Conservation (phyloP, 768 basidiomycete species). For the Naematelia encephala region DNA sequence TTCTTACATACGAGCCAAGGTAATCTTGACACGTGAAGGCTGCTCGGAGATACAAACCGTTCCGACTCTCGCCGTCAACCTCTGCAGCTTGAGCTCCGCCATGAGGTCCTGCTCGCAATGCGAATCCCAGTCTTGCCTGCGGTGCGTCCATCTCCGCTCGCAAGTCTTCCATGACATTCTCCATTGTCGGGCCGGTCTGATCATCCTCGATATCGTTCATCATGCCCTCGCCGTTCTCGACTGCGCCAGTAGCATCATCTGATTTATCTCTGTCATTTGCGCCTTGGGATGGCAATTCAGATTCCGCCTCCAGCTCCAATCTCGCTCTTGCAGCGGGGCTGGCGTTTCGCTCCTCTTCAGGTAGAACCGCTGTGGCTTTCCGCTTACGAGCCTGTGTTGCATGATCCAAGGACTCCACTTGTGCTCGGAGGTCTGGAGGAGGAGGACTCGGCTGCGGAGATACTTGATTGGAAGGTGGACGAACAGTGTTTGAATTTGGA, state of each 20-base stretch:
- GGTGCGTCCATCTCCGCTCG: not conserved
- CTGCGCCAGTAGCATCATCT: not conserved
- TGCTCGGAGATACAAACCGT: too few relatives aligned
- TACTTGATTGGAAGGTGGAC: not conserved
- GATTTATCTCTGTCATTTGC: not conserved
- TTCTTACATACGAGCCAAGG: too few relatives aligned
- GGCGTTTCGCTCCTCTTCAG: not conserved
- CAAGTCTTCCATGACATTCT: not conserved
- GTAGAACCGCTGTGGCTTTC: not conserved
- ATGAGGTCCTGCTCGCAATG: not conserved
- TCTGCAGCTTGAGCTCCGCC: too few relatives aligned
- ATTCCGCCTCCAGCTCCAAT: not conserved
- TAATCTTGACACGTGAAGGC: too few relatives aligned
- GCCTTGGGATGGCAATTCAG: not conserved
- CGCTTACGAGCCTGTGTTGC: not conserved
- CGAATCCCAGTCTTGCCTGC: not conserved
- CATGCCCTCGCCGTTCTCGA: not conserved
- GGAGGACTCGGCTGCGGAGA: not conserved
- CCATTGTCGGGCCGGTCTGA: not conserved
- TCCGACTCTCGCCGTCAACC: too few relatives aligned
- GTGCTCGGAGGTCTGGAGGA: not conserved
- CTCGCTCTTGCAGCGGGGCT: not conserved
- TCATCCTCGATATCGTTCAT: not conserved
- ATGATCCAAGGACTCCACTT: not conserved
- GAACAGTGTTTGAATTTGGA: not conserved